phyloP scores from a whole-genome alignment of 2,329 filamentous ascomycete species.

The Aspergillus hiratsukae region DNA sequence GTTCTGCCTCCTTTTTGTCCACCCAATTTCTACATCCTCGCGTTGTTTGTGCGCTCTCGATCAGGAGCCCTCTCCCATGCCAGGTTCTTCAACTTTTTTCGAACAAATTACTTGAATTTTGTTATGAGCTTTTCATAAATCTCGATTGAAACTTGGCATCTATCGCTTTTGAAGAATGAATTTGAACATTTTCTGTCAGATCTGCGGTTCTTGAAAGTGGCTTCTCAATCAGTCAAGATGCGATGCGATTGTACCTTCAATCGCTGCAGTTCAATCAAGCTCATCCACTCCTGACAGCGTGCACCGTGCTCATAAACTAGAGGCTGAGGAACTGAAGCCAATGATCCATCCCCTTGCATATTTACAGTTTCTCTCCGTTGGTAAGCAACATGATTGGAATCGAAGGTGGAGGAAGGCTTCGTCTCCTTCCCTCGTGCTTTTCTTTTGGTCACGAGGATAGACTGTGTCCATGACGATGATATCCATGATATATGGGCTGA shows the following conservation, averaged over 20 bases:
- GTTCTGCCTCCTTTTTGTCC: not conserved
- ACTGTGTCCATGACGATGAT: not conserved
- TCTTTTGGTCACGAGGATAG: slow-evolving; percentile 5
- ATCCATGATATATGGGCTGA: not conserved
- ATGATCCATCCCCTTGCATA: slow-evolving; percentile 12
- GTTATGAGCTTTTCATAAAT: not conserved
- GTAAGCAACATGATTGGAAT: not conserved
- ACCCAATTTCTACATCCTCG: not conserved
- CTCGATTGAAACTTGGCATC: not conserved
- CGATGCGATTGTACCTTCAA: not conserved
- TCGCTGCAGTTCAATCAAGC: slow-evolving; percentile 16
- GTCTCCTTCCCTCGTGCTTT: slow-evolving; percentile 7
- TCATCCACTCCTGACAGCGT: slow-evolving; percentile 13
- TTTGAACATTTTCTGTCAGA: not conserved
- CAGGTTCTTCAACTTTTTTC: not conserved
- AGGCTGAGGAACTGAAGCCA: not conserved
- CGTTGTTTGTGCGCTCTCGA: not conserved
- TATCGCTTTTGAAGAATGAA: not conserved
- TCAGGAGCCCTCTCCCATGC: not conserved
- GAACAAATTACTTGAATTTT: not conserved
- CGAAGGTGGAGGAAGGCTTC: not conserved
- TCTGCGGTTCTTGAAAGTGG: not conserved
- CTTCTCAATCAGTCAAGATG: too few species aligned
- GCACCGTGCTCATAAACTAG: slow-evolving; percentile 4
- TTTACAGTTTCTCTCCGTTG: not conserved